Percentiles rank a stretch among this genome's conserved stretches.
Evolutionary conservation across 1,139 yeast species (phyloP).

Genomic region (Debaryomycetaceae sp.): DNA sequence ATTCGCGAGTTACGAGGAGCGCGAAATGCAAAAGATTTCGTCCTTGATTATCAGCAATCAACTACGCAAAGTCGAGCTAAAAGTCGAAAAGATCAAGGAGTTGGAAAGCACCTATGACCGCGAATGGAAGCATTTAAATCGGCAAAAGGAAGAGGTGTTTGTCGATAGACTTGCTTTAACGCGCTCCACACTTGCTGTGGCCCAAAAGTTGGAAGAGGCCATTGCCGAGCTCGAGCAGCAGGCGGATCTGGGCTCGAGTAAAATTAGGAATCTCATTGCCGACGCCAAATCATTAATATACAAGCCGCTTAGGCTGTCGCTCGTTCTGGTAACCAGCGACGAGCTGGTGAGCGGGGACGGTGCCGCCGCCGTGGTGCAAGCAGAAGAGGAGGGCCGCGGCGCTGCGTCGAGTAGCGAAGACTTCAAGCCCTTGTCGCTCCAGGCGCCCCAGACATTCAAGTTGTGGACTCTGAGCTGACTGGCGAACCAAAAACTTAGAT

Average conservation of each 20-base stretch:
- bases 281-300: slow-evolving; percentile 41
- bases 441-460: slow-evolving; percentile 75
- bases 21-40: slow-evolving; percentile 57
- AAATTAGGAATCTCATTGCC: slow-evolving; percentile 19
- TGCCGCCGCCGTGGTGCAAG: slow-evolving; percentile 3
- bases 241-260: slow-evolving; percentile 2
- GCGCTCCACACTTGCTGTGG: slow-evolving; percentile 43
- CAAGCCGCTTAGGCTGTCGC: slow-evolving; percentile 35
- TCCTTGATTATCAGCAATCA: slow-evolving; percentile 59
- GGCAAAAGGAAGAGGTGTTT: slow-evolving; percentile 73
- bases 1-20: slow-evolving; percentile 73
- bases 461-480: slow-evolving; percentile 58
- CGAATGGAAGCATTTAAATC: slow-evolving; percentile 63
- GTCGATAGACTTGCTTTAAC: slow-evolving; percentile 69
- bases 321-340: slow-evolving; percentile 12
- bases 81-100: slow-evolving; percentile 56
- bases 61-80: slow-evolving; percentile 64
- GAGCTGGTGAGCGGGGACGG: slow-evolving; percentile 6
- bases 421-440: slow-evolving; percentile 65
- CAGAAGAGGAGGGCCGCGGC: slow-evolving; percentile 3
- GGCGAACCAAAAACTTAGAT: not conserved
- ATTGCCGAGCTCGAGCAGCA: slow-evolving; percentile 21
- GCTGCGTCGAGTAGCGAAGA: slow-evolving; percentile 12
- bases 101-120: slow-evolving; percentile 71
- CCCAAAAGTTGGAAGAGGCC: slow-evolving; percentile 38